phyloP scores from a whole-genome alignment of 2,329 filamentous ascomycete species.

The Alternaria triticimaculans region DNA sequence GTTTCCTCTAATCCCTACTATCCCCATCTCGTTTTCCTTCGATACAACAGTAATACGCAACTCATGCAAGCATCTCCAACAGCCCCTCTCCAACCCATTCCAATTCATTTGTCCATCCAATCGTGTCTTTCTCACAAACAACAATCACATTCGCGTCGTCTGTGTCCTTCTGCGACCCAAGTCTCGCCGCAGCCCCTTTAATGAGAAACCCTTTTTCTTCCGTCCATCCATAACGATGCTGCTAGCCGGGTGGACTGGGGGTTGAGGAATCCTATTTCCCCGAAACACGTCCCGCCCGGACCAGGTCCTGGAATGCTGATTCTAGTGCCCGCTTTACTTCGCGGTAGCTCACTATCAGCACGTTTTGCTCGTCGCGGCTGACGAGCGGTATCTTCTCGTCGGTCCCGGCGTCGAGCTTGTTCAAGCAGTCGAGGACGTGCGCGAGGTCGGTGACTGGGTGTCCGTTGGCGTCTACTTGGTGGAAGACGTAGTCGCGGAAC shows the following conservation, averaged over 20 bases:
- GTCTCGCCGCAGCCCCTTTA: not conserved
- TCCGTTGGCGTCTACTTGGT: constrained; percentile 87
- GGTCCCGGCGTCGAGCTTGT: constrained; percentile 88
- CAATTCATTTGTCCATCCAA: not conserved
- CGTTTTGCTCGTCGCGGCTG: constrained; percentile 88
- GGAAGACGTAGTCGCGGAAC: constrained; percentile 96
- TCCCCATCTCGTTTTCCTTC: not conserved
- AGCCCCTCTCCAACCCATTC: not conserved
- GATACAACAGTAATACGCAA: constrained; percentile 5
- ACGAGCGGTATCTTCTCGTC: constrained; percentile 87
- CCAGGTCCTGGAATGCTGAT: constrained; percentile 65
- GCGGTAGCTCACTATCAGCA: constrained; percentile 87
- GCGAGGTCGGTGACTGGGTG: constrained; percentile 85
- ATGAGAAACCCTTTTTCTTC: not conserved
- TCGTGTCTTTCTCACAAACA: not conserved
- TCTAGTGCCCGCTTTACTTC: constrained; percentile 76
- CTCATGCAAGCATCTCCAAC: constrained; percentile 1
- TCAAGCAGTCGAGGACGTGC: constrained; percentile 84
- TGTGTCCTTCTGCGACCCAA: not conserved
- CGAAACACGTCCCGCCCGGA: constrained; percentile 40
- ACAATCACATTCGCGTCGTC: not conserved
- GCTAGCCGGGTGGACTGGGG: constrained; percentile 16
- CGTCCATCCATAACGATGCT: constrained; percentile 1
- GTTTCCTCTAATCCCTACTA: not conserved
- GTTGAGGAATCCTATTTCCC: constrained; percentile 34